These are phyloP conservation scores for Trypanosoma brucei DNA, from an alignment of 208 protist genomes.

Conservation along the genomic window DNA sequence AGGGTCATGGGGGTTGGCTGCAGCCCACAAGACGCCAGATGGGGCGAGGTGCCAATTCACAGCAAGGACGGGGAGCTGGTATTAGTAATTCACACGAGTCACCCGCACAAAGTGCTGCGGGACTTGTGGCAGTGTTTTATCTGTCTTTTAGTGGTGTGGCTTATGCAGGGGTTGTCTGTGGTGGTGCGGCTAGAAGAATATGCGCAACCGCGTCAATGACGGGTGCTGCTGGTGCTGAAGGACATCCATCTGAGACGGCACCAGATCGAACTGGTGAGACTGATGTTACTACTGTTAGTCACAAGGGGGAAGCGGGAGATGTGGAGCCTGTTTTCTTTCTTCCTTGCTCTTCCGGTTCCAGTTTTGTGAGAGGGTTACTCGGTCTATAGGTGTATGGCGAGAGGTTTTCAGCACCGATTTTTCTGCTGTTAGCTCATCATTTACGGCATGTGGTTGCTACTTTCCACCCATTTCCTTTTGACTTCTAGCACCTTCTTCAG, in stretches of 20 bases:
- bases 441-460: too few relatives aligned
- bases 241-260: not conserved
- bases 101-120: conserved; percentile 23
- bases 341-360: conserved; percentile 28
- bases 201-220: not conserved
- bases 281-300: not conserved
- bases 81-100: not conserved
- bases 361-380: conserved; percentile 41
- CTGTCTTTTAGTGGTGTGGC: conserved; percentile 45
- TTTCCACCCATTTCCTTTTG: too few relatives aligned
- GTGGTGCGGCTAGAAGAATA: not conserved
- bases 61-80: not conserved
- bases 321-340: conserved; percentile 25
- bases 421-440: conserved; percentile 7
- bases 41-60: not conserved
- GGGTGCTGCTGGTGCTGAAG: not conserved
- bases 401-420: not conserved
- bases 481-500: too few relatives aligned
- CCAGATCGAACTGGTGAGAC: not conserved
- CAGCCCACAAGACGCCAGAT: not conserved
- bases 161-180: conserved; percentile 36
- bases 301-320: not conserved
- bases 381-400: conserved; percentile 19
- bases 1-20: not conserved
- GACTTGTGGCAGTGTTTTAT: conserved; percentile 64